Evolutionary conservation across 1,139 yeast species (phyloP).

Genomic region (Candida pseudoviswanathii): DNA sequence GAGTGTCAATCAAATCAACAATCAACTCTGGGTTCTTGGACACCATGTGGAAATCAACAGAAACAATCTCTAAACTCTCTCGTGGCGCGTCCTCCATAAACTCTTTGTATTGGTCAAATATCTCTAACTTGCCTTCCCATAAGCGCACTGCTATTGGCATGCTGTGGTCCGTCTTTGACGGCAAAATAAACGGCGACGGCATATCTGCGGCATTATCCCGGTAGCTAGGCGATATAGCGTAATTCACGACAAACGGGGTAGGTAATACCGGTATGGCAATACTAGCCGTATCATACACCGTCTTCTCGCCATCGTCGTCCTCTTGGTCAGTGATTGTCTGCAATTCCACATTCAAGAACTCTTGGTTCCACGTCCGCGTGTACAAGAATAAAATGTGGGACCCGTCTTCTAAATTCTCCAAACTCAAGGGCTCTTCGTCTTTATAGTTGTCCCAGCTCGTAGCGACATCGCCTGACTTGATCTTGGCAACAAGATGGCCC

Average conservation of each 20-base stretch:
- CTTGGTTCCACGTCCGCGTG: slow-evolving; percentile 7
- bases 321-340: slow-evolving; percentile 27
- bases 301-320: slow-evolving; percentile 14
- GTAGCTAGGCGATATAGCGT: slow-evolving; percentile 41
- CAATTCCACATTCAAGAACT: slow-evolving; percentile 22
- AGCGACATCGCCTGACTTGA: slow-evolving; percentile 21
- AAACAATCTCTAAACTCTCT: slow-evolving; percentile 25
- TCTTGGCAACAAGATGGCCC: slow-evolving; percentile 12
- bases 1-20: slow-evolving; percentile 22
- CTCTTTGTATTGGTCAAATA: slow-evolving; percentile 16
- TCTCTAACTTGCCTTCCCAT: slow-evolving; percentile 43
- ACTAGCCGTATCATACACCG: slow-evolving; percentile 33
- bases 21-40: slow-evolving; percentile 35
- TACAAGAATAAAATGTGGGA: slow-evolving; percentile 17
- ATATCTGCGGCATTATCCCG: slow-evolving; percentile 31
- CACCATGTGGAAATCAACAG: slow-evolving; percentile 24
- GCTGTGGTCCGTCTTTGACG: slow-evolving; percentile 13
- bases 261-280: slow-evolving; percentile 33
- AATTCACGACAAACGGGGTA: slow-evolving; percentile 37
- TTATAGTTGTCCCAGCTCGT: slow-evolving; percentile 41
- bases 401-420: slow-evolving; percentile 15
- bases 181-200: slow-evolving; percentile 46
- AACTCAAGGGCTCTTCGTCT: slow-evolving; percentile 43
- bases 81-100: slow-evolving; percentile 3
- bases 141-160: slow-evolving; percentile 49